phyloP scores from a whole-genome alignment of 2,329 filamentous ascomycete genomes.

The Bipolaris oryzae region DNA sequence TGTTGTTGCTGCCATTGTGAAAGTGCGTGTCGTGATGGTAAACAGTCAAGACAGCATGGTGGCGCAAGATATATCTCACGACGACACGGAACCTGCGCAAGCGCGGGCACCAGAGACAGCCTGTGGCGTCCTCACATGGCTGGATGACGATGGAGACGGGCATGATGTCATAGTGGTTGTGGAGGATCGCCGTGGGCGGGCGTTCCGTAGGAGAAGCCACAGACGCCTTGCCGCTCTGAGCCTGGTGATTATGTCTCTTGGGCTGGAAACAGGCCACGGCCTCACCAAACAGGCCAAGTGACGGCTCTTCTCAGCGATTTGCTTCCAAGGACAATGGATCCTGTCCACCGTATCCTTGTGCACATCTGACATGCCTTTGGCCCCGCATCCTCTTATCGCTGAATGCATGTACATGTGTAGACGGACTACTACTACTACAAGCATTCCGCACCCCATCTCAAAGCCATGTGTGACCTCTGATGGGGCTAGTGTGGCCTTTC shows the following conservation, averaged over 20 bases:
- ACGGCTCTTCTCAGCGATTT: slow-evolving; percentile 1
- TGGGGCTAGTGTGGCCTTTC: slow-evolving; percentile 12
- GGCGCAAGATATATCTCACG: not conserved
- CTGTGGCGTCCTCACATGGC: slow-evolving; percentile 22
- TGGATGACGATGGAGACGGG: slow-evolving; percentile 32
- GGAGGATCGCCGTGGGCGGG: slow-evolving; percentile 25
- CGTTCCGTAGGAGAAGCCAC: slow-evolving; percentile 4
- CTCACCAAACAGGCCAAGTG: slow-evolving; percentile 7
- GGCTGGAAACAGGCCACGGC: slow-evolving; percentile 4
- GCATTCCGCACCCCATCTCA: not conserved
- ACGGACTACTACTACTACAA: not conserved
- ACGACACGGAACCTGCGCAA: not conserved
- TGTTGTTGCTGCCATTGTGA: slow-evolving; percentile 38
- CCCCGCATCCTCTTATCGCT: not conserved
- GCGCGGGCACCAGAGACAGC: slow-evolving; percentile 1
- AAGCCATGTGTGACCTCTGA: not conserved
- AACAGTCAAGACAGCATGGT: not conserved
- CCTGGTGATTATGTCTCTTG: slow-evolving; percentile 13
- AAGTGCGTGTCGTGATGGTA: not conserved
- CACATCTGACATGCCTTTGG: slow-evolving; percentile 3
- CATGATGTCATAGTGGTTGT: slow-evolving; percentile 38
- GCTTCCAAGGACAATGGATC: slow-evolving; percentile 1
- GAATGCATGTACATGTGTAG: not conserved
- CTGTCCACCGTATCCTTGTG: slow-evolving; percentile 5
- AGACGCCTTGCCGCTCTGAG: slow-evolving; percentile 16